phyloP scores from a whole-genome alignment of 164 flowering plant genomes.

The Vitis rupestris region DNA sequence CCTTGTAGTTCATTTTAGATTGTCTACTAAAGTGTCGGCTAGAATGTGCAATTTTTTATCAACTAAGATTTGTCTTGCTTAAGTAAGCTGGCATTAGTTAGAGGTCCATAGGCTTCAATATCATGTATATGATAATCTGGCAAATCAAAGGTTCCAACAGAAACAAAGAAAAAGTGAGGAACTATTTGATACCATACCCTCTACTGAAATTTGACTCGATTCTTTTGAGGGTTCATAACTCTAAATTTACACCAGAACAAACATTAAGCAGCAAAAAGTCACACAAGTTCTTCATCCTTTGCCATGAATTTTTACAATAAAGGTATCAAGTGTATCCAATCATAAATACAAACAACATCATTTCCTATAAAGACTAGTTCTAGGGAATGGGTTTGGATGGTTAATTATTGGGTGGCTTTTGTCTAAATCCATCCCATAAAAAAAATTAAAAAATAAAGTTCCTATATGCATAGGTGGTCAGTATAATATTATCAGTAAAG shows the following conservation, averaged over 20 bases:
- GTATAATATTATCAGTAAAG: no score
- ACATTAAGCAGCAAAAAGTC: background rate
- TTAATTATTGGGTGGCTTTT: no score
- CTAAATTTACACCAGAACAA: background rate
- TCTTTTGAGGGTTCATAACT: background rate
- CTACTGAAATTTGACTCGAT: background rate
- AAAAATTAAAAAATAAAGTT: no score
- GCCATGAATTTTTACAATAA: no score
- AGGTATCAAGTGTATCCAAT: no score
- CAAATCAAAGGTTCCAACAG: constrained; percentile 4
- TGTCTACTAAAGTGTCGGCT: constrained; percentile 3
- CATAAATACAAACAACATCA: no score
- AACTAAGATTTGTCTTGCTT: background rate
- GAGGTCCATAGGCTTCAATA: background rate
- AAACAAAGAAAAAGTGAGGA: background rate
- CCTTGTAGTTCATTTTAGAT: background rate
- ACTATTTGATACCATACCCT: background rate
- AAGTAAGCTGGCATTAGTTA: background rate
- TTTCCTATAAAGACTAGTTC: no score
- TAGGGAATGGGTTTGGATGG: no score
- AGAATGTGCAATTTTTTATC: background rate
- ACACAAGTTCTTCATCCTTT: background rate
- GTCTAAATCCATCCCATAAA: no score
- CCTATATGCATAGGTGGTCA: no score
- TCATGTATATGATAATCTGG: constrained; percentile 3